These are phyloP conservation scores for Fusarium annulatum DNA, from an alignment of 2,329 filamentous ascomycete genomes.

Conservation along the genomic window DNA sequence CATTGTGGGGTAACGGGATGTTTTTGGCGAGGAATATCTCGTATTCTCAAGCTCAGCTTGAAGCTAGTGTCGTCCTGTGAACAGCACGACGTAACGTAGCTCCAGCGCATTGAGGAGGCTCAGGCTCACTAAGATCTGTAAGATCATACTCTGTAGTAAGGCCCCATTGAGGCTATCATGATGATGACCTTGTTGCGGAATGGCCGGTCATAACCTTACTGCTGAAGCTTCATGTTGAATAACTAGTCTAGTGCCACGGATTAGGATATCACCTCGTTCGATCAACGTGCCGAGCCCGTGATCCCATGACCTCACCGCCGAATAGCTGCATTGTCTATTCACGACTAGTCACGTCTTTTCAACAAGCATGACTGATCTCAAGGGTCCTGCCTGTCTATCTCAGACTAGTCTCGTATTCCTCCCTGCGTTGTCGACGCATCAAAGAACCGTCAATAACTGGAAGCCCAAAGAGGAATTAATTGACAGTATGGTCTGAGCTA, in stretches of 20 bases:
- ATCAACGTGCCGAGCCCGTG: slow-evolving; percentile 1
- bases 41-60: slow-evolving; percentile 31
- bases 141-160: not conserved
- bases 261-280: slow-evolving; percentile 8
- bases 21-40: slow-evolving; percentile 27
- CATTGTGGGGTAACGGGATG: slow-evolving; percentile 37
- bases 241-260: too few relatives aligned
- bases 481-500: slow-evolving; percentile 21
- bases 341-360: not conserved
- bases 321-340: not conserved
- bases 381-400: slow-evolving; percentile 21
- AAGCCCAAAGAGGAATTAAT: slow-evolving; percentile 16
- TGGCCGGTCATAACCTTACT: not conserved
- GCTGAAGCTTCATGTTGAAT: not conserved
- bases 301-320: slow-evolving; percentile 37
- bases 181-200: not conserved
- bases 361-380: slow-evolving; percentile 9
- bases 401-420: slow-evolving; percentile 37
- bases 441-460: slow-evolving; percentile 1
- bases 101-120: not conserved
- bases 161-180: not conserved
- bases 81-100: slow-evolving; percentile 30
- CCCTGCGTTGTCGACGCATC: slow-evolving; percentile 25
- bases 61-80: slow-evolving; percentile 20
- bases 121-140: not conserved